These are phyloP conservation scores for Zymoseptoria ardabiliae DNA, from an alignment of 2,329 filamentous ascomycete species.

Conservation along the genomic window DNA sequence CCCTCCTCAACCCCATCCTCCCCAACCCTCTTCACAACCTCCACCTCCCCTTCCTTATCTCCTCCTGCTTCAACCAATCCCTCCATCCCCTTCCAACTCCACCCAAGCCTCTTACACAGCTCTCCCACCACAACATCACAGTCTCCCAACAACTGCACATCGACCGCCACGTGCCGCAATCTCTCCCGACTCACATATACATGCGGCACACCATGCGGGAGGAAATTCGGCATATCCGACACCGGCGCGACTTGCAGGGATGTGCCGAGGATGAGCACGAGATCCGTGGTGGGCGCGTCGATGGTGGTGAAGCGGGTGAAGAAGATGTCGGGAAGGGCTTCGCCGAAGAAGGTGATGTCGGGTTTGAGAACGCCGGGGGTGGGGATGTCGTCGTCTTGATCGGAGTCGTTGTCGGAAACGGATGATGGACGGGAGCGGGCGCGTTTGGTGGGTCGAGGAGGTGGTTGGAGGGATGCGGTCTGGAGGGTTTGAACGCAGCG, in stretches of 20 bases:
- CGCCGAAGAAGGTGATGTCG: conserved; percentile 97
- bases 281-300: conserved; percentile 72
- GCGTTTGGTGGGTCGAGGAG: conserved; percentile 16
- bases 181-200: conserved; percentile 45
- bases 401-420: conserved; percentile 47
- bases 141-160: conserved; percentile 91
- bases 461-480: conserved; percentile 39
- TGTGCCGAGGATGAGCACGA: conserved; percentile 93
- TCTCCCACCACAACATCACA: conserved; percentile 87
- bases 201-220: conserved; percentile 27
- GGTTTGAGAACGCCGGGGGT: conserved; percentile 82
- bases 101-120: conserved; percentile 72
- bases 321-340: conserved; percentile 78
- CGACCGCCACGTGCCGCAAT: conserved; percentile 85
- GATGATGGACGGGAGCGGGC: conserved; percentile 41
- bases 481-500: conserved; percentile 55
- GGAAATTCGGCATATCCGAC: conserved; percentile 59
- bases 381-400: conserved; percentile 58
- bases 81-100: conserved; percentile 47
- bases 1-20: not conserved
- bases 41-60: not conserved
- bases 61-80: not conserved
- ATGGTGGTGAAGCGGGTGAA: conserved; percentile 70
- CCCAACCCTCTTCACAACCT: not conserved
- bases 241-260: conserved; percentile 94